phyloP scores from a whole-genome alignment of 2,329 filamentous ascomycete genomes.

The Epichloe hybrida region DNA sequence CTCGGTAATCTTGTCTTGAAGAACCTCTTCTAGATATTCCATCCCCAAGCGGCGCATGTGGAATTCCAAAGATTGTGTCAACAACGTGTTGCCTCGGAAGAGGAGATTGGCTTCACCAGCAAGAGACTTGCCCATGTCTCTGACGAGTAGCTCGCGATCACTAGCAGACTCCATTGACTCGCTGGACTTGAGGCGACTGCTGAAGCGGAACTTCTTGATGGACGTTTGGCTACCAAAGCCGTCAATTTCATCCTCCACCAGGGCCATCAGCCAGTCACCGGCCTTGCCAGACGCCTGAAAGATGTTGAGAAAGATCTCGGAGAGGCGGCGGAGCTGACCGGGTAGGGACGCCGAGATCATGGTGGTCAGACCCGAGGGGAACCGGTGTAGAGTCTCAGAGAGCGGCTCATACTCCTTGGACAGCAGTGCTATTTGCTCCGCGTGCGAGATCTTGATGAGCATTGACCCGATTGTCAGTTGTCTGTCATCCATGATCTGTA shows the following conservation, averaged over 20 bases:
- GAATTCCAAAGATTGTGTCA: conserved; percentile 86
- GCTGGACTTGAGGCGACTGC: conserved; percentile 54
- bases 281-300: conserved; percentile 83
- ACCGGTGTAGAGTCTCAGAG: conserved; percentile 71
- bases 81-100: conserved; percentile 85
- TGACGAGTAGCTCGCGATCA: conserved; percentile 58
- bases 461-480: conserved; percentile 71
- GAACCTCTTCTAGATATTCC: conserved; percentile 78
- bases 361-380: conserved; percentile 68
- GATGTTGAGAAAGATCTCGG: conserved; percentile 82
- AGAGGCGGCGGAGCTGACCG: conserved; percentile 62
- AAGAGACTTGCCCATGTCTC: conserved; percentile 66
- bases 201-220: conserved; percentile 60
- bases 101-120: conserved; percentile 85
- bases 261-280: conserved; percentile 77
- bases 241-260: conserved; percentile 96
- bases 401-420: conserved; percentile 73
- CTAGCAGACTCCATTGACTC: conserved; percentile 49
- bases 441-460: conserved; percentile 67
- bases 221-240: conserved; percentile 73
- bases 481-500: conserved; percentile 63
- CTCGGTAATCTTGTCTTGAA: conserved; percentile 73
- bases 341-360: conserved; percentile 73
- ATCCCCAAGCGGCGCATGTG: conserved; percentile 92
- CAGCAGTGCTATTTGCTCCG: conserved; percentile 82